Percentiles rank a stretch among this genome's conserved stretches.
Evolutionary conservation across 2,329 filamentous ascomycete genomes (phyloP).

Genomic region (Verticillium nubilum): DNA sequence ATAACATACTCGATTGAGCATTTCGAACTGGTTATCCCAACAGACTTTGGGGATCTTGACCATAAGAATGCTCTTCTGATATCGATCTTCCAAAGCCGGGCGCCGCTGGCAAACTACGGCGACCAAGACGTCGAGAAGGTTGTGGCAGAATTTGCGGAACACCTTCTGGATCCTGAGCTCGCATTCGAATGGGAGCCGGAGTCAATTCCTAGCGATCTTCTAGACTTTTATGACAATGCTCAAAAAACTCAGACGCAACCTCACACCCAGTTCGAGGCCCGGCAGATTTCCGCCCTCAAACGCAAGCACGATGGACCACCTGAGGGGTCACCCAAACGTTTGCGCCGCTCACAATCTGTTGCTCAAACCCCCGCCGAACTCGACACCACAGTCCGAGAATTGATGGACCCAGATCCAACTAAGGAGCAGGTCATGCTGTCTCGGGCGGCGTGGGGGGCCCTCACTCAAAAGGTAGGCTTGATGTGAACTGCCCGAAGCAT

Average conservation of each 20-base stretch:
- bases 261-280: not conserved
- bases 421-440: not conserved
- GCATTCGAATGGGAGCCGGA: conserved; percentile 42
- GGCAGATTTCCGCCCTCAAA: conserved; percentile 28
- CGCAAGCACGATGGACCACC: conserved; percentile 28
- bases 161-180: conserved; percentile 31
- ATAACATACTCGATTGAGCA: conserved; percentile 51
- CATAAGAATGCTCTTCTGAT: conserved; percentile 38
- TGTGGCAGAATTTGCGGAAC: conserved; percentile 40
- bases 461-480: not conserved
- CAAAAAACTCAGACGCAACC: conserved; percentile 22
- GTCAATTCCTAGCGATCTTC: conserved; percentile 39
- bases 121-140: conserved; percentile 29
- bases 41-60: conserved; percentile 34
- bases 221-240: conserved; percentile 40
- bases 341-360: not conserved
- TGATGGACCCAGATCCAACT: not conserved
- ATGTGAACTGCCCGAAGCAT: not conserved
- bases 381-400: not conserved
- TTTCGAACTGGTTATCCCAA: conserved; percentile 39
- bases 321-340: not conserved
- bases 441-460: not conserved
- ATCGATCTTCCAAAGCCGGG: conserved; percentile 23
- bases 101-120: conserved; percentile 12
- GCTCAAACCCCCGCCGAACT: not conserved